Evolutionary conservation across 805 yeast species (phyloP).

Genomic region (Phaffomyces antillensis): DNA sequence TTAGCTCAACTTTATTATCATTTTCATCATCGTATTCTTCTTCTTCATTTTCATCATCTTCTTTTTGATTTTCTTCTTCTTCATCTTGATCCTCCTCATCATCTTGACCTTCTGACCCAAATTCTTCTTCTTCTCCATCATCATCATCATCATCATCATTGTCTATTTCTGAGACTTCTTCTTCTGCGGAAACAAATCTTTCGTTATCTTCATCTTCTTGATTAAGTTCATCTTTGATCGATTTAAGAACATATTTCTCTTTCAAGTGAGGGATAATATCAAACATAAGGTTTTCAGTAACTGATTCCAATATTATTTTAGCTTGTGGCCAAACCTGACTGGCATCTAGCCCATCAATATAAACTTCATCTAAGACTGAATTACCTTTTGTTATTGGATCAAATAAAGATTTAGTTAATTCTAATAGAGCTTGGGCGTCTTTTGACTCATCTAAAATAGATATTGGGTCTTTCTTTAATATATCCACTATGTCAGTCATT

Average conservation of each 20-base stretch:
- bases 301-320: conserved; percentile 74
- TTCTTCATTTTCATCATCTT: conserved; percentile 15
- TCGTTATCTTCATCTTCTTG: conserved; percentile 14
- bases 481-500: conserved; percentile 6
- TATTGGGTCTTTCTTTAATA: conserved; percentile 8
- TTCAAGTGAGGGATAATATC: conserved; percentile 48
- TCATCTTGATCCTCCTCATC: conserved; percentile 1
- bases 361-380: conserved; percentile 71
- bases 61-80: conserved; percentile 1
- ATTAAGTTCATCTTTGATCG: conserved; percentile 16
- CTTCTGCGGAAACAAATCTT: background rate
- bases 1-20: conserved; percentile 1
- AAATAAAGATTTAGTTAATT: conserved; percentile 17
- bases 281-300: conserved; percentile 55
- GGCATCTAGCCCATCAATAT: conserved; percentile 81
- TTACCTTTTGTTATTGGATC: conserved; percentile 23
- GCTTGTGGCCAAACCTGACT: conserved; percentile 93
- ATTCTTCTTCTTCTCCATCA: background rate
- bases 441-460: conserved; percentile 1
- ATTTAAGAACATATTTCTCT: conserved; percentile 12
- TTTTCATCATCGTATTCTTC: conserved; percentile 19
- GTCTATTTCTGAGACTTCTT: background rate
- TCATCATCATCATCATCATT: background rate
- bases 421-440: conserved; percentile 6
- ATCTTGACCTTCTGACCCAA: background rate